Evolutionary conservation across 805 yeast species (phyloP), one percentile per base, ranked within the genome.

Genomic region (Sporopachydermia quercuum): DNA sequence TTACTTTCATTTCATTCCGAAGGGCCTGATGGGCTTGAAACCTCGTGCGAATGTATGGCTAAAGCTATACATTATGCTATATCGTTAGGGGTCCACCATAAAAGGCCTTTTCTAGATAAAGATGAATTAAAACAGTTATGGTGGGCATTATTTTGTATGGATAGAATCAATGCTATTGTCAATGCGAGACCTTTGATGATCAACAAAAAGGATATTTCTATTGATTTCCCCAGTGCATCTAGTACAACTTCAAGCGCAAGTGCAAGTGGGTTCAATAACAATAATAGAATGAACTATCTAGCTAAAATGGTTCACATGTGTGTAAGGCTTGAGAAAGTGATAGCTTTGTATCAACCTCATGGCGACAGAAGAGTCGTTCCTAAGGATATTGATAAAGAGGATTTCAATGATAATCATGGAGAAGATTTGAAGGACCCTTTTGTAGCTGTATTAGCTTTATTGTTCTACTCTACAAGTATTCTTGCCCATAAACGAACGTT

Each of bases 121-220:
- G 47, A 47, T 13, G 51, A 52, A 16, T 47, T 58, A 30, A 45
- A 50, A 13, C 50, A 48, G 19, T 44, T 58, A 4, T 62, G 65
- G 64, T 63, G 68, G 68, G 47, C 60, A 35, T 39, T 62, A 14
- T 60, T 62, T 52, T 53, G 66, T 34, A 49, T 62, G 45, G 67
- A 62, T 43, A 43, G 67, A 30, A 55, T 61, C 38, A 58, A 57
- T 30, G 55, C 66, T 4, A 48, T 62, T 39, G 59, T 61, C 17
- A 62, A 61, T 42, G 62, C 65, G 4, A 50, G 66, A 14, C 62
- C 65, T 2, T 49, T 62, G 30, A 51, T 58, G n/a, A 49, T 63
- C 39, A 54, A 60, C 35, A 49, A 58, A 17, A 61, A 57, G 18
- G 70, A 65, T 43, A 61, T 62, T 23, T 62, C 63, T 38, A 47